Conservation (phyloP, 2,329 filamentous ascomycete genomes). For the Fusarium mundagurra region DNA sequence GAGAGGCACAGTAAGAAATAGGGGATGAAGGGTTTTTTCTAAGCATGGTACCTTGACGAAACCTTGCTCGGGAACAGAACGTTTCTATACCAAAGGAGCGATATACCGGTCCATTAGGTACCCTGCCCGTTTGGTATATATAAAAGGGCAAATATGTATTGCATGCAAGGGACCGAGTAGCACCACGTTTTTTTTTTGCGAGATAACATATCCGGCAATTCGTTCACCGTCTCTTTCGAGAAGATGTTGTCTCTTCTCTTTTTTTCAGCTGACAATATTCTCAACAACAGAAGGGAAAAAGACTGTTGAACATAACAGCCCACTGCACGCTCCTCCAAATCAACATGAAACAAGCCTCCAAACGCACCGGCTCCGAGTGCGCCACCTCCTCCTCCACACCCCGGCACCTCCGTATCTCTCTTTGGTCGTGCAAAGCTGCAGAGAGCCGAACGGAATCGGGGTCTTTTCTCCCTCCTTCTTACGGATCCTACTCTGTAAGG, state of each 20-base stretch:
- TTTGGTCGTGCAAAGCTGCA: background rate
- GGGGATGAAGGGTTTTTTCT: slow-evolving; percentile 7
- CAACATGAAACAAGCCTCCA: slow-evolving; percentile 35
- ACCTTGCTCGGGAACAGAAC: slow-evolving; percentile 17
- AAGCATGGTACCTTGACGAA: background rate
- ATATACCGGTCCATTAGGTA: slow-evolving; percentile 18
- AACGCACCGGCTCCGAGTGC: slow-evolving; percentile 18
- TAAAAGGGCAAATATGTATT: slow-evolving; percentile 21
- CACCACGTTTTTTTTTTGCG: slow-evolving; percentile 4
- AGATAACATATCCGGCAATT: slow-evolving; percentile 11
- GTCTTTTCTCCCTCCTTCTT: background rate
- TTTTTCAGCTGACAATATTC: background rate
- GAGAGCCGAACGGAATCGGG: slow-evolving; percentile 2
- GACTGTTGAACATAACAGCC: slow-evolving; percentile 22
- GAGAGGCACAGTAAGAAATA: slow-evolving; percentile 12
- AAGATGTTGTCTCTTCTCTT: background rate
- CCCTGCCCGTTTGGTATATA: slow-evolving; percentile 13
- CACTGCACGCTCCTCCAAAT: slow-evolving; percentile 39
- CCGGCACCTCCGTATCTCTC: slow-evolving; percentile 11
- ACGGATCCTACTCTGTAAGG: background rate
- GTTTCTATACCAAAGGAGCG: slow-evolving; percentile 28
- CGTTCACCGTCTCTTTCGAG: slow-evolving; percentile 23
- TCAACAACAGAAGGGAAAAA: too few relatives aligned
- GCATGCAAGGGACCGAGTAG: slow-evolving; percentile 32
- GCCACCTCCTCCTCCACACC: slow-evolving; percentile 12